Percentiles rank a stretch among this genome's conserved stretches.
Evolutionary conservation across 1,139 yeast species (phyloP).

Genomic region (Arxiozyma heterogenica): DNA sequence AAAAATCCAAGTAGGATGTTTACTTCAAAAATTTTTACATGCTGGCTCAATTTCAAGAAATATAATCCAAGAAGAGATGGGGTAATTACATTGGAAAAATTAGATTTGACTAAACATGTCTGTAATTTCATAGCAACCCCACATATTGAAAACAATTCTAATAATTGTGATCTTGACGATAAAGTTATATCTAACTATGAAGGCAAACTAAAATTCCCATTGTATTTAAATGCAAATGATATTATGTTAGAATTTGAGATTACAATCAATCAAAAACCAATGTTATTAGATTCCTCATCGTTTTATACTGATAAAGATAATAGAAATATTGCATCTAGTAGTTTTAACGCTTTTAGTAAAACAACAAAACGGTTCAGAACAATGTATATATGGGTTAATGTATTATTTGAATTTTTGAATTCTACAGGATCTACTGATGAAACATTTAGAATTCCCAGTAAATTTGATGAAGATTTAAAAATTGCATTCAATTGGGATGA

Average conservation of each 20-base stretch:
- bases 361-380: not conserved
- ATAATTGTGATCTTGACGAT: not conserved
- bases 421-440: not conserved
- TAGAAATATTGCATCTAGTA: not conserved
- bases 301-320: not conserved
- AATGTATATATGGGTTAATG: not conserved
- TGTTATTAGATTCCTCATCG: not conserved
- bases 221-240: slow-evolving; percentile 10
- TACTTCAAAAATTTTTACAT: not conserved
- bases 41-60: slow-evolving; percentile 17
- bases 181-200: not conserved
- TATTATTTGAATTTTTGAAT: not conserved
- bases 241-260: slow-evolving; percentile 21
- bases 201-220: not conserved
- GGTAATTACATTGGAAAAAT: slow-evolving; percentile 10
- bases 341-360: not conserved
- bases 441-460: not conserved
- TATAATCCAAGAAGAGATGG: slow-evolving; percentile 16
- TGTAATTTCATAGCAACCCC: not conserved
- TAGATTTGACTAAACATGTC: not conserved
- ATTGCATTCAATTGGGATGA: slow-evolving; percentile 40
- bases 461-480: not conserved
- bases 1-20: not conserved
- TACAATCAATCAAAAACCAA: slow-evolving; percentile 4
- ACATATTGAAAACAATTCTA: not conserved